phyloP scores from a whole-genome alignment of 495 filamentous ascomycete genomes.

The Annulohypoxylon maeteangense region DNA sequence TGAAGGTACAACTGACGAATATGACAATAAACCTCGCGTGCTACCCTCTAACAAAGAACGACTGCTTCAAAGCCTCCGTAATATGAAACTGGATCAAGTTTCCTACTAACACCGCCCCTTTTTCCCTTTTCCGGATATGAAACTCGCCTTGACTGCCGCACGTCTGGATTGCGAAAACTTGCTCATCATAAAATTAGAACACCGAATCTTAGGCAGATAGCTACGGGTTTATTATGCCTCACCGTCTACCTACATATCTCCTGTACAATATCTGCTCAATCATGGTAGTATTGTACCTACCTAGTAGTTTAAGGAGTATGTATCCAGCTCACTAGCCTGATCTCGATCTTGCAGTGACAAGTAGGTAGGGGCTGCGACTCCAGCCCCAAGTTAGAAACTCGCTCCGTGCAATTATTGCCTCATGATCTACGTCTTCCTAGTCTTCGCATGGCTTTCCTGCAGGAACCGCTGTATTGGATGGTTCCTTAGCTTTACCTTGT shows the following conservation, averaged over 20 bases:
- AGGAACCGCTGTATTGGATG: slow-evolving; percentile 15
- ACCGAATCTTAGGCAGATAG: slow-evolving; percentile 5
- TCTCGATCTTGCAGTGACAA: background rate
- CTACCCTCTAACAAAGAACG: slow-evolving; percentile 33
- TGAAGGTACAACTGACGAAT: slow-evolving; percentile 2
- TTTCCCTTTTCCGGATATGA: slow-evolving; percentile 35
- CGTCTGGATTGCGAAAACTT: slow-evolving; percentile 34
- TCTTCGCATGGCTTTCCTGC: slow-evolving; percentile 18
- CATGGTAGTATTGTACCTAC: background rate
- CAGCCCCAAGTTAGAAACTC: slow-evolving; percentile 4
- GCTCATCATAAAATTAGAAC: slow-evolving; percentile 31
- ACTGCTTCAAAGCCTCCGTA: background rate
- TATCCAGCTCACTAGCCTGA: background rate
- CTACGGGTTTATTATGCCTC: background rate
- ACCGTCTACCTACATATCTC: background rate
- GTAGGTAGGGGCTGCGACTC: background rate
- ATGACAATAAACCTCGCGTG: slow-evolving; percentile 24
- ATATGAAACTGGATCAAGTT: slow-evolving; percentile 49
- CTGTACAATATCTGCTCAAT: too few species aligned
- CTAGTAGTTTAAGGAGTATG: background rate
- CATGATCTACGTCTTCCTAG: slow-evolving; percentile 30
- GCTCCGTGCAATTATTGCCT: slow-evolving; percentile 18
- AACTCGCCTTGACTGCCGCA: slow-evolving; percentile 35
- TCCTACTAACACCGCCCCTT: slow-evolving; percentile 36
- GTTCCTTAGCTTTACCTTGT: background rate